A percentile compares a stretch with the other conserved stretches of the same genome.
These are phyloP conservation scores for Globisporangium heterothallicum DNA, from an alignment of 352 stramenopile genomes.

Conservation along the genomic window DNA sequence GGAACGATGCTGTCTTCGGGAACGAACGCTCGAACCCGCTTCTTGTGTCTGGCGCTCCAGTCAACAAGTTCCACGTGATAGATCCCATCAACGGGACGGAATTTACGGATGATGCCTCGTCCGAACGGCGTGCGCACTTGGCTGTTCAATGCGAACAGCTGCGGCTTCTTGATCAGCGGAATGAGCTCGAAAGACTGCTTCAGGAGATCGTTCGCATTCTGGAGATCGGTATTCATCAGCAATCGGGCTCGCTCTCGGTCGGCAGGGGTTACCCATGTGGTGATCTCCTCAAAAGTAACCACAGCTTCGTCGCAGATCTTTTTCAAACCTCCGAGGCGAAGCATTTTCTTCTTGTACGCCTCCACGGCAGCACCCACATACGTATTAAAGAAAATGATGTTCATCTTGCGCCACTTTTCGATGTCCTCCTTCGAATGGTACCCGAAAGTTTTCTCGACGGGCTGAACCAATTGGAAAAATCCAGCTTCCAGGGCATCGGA, in stretches of 20 bases:
- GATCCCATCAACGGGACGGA: slow-evolving; percentile 66
- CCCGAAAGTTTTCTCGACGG: slow-evolving; percentile 79
- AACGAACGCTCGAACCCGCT: slow-evolving; percentile 50
- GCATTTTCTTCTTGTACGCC: slow-evolving; percentile 63
- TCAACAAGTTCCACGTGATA: slow-evolving; percentile 78
- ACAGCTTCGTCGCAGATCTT: slow-evolving; percentile 61
- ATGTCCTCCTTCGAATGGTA: slow-evolving; percentile 72
- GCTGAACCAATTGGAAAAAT: slow-evolving; percentile 90
- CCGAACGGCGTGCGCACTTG: slow-evolving; percentile 64
- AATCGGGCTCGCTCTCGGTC: slow-evolving; percentile 52
- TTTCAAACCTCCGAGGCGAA: slow-evolving; percentile 56
- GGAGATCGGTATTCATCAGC: slow-evolving; percentile 63
- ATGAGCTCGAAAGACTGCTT: slow-evolving; percentile 20
- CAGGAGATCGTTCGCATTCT: slow-evolving; percentile 61
- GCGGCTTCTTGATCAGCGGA: slow-evolving; percentile 46
- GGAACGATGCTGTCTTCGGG: slow-evolving; percentile 45
- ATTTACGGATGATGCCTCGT: slow-evolving; percentile 62
- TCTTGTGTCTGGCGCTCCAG: slow-evolving; percentile 34
- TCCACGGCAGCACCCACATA: slow-evolving; percentile 84
- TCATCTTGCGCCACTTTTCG: slow-evolving; percentile 76
- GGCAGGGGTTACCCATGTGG: slow-evolving; percentile 46
- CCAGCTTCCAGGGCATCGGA: slow-evolving; percentile 57
- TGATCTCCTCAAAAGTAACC: slow-evolving; percentile 51
- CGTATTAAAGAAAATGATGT: slow-evolving; percentile 91
- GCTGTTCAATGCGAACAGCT: slow-evolving; percentile 50